A percentile compares a stretch with the other conserved stretches of the same genome.
phyloP scores from a whole-genome alignment of 768 basidiomycete species.

The Leccinum incarnatum region DNA sequence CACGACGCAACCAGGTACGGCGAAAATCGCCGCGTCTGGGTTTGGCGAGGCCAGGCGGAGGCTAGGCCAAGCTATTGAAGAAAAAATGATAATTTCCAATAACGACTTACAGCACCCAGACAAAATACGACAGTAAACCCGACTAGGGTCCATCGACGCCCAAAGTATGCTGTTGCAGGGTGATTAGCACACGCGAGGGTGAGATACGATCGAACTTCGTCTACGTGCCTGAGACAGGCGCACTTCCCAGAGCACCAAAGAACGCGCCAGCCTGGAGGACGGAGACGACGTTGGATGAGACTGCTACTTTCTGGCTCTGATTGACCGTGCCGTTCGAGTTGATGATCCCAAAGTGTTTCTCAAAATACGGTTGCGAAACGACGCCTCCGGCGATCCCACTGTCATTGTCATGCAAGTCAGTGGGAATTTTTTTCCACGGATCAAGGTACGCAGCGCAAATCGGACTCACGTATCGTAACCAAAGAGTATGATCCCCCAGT shows the following conservation, averaged over 20 bases:
- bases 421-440: background rate
- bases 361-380: constrained; percentile 60
- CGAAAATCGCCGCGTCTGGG: background rate
- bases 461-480: constrained; percentile 70
- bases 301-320: constrained; percentile 39
- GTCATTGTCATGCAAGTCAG: background rate
- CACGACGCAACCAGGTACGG: background rate
- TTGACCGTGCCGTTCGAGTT: constrained; percentile 43
- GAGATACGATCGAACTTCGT: constrained; percentile 13
- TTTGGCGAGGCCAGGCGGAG: background rate
- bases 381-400: constrained; percentile 71
- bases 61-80: constrained; percentile 24
- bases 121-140: constrained; percentile 60
- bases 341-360: constrained; percentile 57
- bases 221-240: constrained; percentile 64
- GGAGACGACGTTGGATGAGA: constrained; percentile 85
- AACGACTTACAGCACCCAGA: constrained; percentile 59
- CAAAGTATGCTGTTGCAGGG: constrained; percentile 49
- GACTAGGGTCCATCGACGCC: constrained; percentile 63
- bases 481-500: constrained; percentile 81
- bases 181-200: background rate
- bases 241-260: constrained; percentile 78
- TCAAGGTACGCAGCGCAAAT: background rate
- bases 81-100: background rate
- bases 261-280: constrained; percentile 86